A percentile compares a stretch with the other conserved stretches of the same genome.
Conservation (phyloP, 495 filamentous ascomycete species). For the Hypomontagnella monticulosa region DNA sequence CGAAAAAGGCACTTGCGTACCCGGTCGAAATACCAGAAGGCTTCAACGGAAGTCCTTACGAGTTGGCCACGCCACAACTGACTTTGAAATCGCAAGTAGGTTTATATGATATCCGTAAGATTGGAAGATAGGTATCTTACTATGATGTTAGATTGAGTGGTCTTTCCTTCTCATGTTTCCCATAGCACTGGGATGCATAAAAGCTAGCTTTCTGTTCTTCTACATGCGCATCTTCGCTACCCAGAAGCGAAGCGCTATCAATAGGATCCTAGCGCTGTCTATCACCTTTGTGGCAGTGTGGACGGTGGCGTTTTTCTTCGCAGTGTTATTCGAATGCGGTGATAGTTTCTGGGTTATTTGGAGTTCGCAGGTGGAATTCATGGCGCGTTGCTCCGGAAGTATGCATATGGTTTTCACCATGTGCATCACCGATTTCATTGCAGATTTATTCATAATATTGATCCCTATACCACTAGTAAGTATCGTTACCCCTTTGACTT, state of each 20-base stretch:
- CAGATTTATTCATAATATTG: constrained; percentile 36
- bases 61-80: constrained; percentile 26
- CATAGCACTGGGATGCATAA: constrained; percentile 36
- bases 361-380: constrained; percentile 17
- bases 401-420: constrained; percentile 20
- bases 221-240: constrained; percentile 40
- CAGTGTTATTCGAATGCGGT: constrained; percentile 35
- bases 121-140: neutral
- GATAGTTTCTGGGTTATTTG: constrained; percentile 28
- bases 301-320: constrained; percentile 34
- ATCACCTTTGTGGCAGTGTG: constrained; percentile 11
- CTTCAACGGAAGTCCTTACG: constrained; percentile 9
- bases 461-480: constrained; percentile 41
- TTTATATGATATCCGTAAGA: neutral
- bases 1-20: constrained; percentile 28
- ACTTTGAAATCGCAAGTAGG: constrained; percentile 20
- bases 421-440: constrained; percentile 41
- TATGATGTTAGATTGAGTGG: constrained; percentile 30
- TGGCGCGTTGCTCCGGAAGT: constrained; percentile 15
- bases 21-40: constrained; percentile 18
- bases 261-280: constrained; percentile 21
- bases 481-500: neutral
- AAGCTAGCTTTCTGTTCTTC: constrained; percentile 41
- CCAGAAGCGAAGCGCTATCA: constrained; percentile 11
- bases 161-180: constrained; percentile 34